Conservation (phyloP, 495 filamentous ascomycete genomes). For the Aspergillus campestris region DNA sequence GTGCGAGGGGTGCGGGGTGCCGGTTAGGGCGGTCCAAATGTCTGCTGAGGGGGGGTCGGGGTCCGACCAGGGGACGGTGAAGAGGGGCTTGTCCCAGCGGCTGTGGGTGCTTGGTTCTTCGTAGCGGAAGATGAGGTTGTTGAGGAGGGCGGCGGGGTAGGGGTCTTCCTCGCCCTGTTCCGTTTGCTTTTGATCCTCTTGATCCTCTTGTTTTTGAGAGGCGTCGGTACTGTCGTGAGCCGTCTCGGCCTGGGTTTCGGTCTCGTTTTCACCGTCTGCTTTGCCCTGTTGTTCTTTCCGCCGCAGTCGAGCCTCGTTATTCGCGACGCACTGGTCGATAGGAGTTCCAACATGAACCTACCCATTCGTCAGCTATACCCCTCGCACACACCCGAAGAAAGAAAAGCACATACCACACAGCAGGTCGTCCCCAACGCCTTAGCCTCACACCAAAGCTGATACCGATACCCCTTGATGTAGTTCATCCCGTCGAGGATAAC, state of each 20-base stretch:
- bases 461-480: conserved; percentile 97
- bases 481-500: conserved; percentile 87
- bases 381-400: neutral
- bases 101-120: conserved; percentile 95
- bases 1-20: conserved; percentile 24
- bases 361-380: conserved; percentile 3
- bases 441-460: conserved; percentile 91
- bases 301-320: conserved; percentile 32
- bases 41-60: conserved; percentile 51
- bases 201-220: neutral
- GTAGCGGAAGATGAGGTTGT: conserved; percentile 90
- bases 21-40: conserved; percentile 73
- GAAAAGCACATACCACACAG: conserved; percentile 55
- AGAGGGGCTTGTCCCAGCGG: conserved; percentile 90
- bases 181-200: conserved; percentile 22
- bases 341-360: conserved; percentile 75
- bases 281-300: conserved; percentile 2
- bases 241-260: neutral
- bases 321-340: conserved; percentile 52
- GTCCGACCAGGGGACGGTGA: conserved; percentile 80
- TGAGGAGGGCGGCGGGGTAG: conserved; percentile 63
- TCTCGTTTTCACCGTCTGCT: neutral
- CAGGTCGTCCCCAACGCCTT: conserved; percentile 77
- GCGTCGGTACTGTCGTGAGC: conserved; percentile 1
- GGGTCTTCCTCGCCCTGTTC: conserved; percentile 47